These are phyloP conservation scores for Echria macrotheca DNA, from an alignment of 495 filamentous ascomycete genomes.

Conservation along the genomic window DNA sequence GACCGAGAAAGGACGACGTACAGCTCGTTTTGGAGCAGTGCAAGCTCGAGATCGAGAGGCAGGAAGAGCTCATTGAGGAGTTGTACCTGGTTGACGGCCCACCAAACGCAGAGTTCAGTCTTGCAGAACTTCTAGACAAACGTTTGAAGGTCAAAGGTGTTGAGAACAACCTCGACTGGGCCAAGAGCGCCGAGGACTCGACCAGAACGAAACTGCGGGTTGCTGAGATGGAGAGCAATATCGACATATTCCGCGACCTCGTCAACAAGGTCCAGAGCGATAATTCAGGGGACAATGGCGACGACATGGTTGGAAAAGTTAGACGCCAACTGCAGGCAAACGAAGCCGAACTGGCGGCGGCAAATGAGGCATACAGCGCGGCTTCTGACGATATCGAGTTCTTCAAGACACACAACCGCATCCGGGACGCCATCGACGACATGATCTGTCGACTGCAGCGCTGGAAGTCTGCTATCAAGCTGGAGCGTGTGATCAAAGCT, in stretches of 20 bases:
- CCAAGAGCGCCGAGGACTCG: conserved; percentile 3
- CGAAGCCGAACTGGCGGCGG: conserved; percentile 9
- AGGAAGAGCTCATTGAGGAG: conserved; percentile 18
- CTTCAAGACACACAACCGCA: conserved; percentile 21
- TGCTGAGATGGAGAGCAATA: conserved; percentile 16
- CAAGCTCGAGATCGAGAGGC: conserved; percentile 19
- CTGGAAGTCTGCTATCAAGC: conserved; percentile 37
- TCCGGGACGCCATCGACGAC: conserved; percentile 34
- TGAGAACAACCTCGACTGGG: conserved; percentile 7
- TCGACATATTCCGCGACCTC: conserved; percentile 11
- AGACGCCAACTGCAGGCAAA: conserved; percentile 6
- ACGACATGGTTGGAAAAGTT: conserved; percentile 12
- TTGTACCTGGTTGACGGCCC: background rate
- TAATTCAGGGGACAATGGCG: background rate
- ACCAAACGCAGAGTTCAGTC: conserved; percentile 1
- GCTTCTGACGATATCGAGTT: conserved; percentile 19
- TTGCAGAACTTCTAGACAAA: conserved; percentile 5
- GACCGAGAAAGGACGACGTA: conserved; percentile 11
- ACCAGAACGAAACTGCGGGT: conserved; percentile 12
- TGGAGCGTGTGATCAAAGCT: conserved; percentile 28
- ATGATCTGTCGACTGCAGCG: conserved; percentile 30
- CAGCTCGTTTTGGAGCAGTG: conserved; percentile 20
- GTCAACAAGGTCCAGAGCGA: conserved; percentile 4
- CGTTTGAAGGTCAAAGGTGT: conserved; percentile 3
- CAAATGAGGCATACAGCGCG: background rate